These are phyloP conservation scores for Teratosphaeriaceae sp. DNA, from an alignment of 2,329 filamentous ascomycete species.

Conservation along the genomic window DNA sequence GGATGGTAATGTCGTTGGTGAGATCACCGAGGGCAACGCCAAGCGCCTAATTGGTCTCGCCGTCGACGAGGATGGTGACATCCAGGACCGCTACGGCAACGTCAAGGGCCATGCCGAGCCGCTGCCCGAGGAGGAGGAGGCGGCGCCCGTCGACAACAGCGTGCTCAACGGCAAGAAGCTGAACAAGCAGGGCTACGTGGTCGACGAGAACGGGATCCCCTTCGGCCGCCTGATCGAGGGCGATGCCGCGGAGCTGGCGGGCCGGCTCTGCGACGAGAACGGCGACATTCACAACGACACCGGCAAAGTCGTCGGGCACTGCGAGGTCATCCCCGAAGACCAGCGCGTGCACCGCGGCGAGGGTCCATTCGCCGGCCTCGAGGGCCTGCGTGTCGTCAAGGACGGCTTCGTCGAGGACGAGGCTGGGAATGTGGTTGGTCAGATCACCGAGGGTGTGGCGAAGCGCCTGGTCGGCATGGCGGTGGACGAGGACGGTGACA, in stretches of 20 bases:
- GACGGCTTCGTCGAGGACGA: constrained; percentile 45
- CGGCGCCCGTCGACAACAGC: constrained; percentile 48
- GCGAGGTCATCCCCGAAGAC: constrained; percentile 60
- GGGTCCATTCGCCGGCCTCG: constrained; percentile 44
- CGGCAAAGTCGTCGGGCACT: constrained; percentile 61
- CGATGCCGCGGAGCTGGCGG: constrained; percentile 55
- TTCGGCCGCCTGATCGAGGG: constrained; percentile 55
- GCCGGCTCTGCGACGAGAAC: constrained; percentile 64
- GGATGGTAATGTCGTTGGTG: constrained; percentile 46
- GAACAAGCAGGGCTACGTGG: constrained; percentile 56
- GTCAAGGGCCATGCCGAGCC: constrained; percentile 55
- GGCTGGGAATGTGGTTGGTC: constrained; percentile 46
- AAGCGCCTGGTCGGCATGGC: constrained; percentile 54
- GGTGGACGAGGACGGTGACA: constrained; percentile 57
- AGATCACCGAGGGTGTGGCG: constrained; percentile 51
- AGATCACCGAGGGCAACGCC: constrained; percentile 51
- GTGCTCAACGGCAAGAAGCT: constrained; percentile 51
- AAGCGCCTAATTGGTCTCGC: constrained; percentile 50
- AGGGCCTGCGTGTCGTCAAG: constrained; percentile 42
- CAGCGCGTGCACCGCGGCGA: constrained; percentile 50
- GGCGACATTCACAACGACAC: constrained; percentile 66
- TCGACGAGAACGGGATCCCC: constrained; percentile 49
- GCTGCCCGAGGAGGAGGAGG: constrained; percentile 38
- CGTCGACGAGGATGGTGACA: constrained; percentile 59
- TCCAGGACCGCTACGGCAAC: constrained; percentile 56